Evolutionary conservation across 1,284 basidiomycete species (phyloP), one percentile per base, ranked within the genome.

Genomic region (Mrakiaceae sp.): DNA sequence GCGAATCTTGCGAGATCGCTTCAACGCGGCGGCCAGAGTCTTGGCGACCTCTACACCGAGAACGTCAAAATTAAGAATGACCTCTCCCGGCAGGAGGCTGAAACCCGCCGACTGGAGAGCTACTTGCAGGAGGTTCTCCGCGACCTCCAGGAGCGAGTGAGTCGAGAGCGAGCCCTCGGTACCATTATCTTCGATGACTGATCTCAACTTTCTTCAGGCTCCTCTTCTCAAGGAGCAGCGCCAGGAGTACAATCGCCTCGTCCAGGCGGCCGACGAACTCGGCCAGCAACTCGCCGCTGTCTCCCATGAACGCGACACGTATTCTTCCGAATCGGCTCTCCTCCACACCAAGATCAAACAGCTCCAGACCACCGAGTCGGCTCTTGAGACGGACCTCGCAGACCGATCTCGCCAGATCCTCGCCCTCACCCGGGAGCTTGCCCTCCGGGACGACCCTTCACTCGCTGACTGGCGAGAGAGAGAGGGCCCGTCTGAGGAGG

Each of bases 381-480:
- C 82, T 7, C 80, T 96, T 53, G 82, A 87, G 71, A 81, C 83
- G 66, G 88, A 91, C 71, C 81, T 94, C 10, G 81, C 86, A 62
- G 95, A 98, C 72, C 84, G 97, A 10, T 86, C 88, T 27, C 83
- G 86, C 0, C 95, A 98, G 75, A 83, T 97, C 6, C 87, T 90
- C 69, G 77, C 78, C 0, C 82, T 98, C 5, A 78, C 88, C 3
- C 87, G 87, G 58, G 87, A 93, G 69, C 79, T 96, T 50, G 85
- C 85, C 7, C 81, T 92, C 39, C 81, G 83, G 11, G 86, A 92
- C 63, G 88, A 97, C 73, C 87, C 92, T 1, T 82, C 84, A 0
- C 82, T 95, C 43, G 81, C 83, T 0, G 83, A 87, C 64, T 84
- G 86, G 44, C 82, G 88, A 44, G 60, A 66, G 40, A 79, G 90